These are phyloP conservation scores for Biscutella laevigata DNA, from an alignment of 441 rosid species.

Conservation along the genomic window DNA sequence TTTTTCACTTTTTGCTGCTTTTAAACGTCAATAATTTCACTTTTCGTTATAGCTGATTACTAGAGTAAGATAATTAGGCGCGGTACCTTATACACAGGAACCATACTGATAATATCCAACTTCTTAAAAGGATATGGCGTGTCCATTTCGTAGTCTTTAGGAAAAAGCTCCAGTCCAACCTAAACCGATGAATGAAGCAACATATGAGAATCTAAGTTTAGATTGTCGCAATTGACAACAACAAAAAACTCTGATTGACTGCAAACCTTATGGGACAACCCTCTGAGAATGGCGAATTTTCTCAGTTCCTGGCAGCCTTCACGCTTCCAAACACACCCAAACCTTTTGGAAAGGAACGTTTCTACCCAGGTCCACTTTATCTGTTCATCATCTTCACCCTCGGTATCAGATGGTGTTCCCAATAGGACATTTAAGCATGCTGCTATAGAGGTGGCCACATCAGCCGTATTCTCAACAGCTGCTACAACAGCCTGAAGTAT, in stretches of 20 bases:
- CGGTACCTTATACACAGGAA: slow-evolving; percentile 71
- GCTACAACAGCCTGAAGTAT: slow-evolving; percentile 69
- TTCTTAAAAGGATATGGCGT: slow-evolving; percentile 55
- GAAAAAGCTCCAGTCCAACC: slow-evolving; percentile 82
- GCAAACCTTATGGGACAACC: slow-evolving; percentile 65
- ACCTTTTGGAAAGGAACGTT: slow-evolving; percentile 58
- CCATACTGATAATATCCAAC: slow-evolving; percentile 68
- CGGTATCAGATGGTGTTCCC: slow-evolving; percentile 51
- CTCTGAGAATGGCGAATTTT: slow-evolving; percentile 65
- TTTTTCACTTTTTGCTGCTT: too few species aligned
- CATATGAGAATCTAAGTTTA: slow-evolving; percentile 20
- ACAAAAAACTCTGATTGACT: neutral
- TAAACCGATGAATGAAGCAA: slow-evolving; percentile 29
- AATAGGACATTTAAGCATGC: slow-evolving; percentile 61
- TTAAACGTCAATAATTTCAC: neutral
- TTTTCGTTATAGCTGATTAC: slow-evolving; percentile 1
- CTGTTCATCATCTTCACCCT: slow-evolving; percentile 38
- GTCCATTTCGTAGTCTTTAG: slow-evolving; percentile 72
- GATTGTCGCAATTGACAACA: slow-evolving; percentile 9
- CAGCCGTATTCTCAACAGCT: slow-evolving; percentile 44
- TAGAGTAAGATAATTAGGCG: neutral
- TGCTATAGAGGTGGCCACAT: slow-evolving; percentile 56
- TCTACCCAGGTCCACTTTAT: slow-evolving; percentile 73
- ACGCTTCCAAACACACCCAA: slow-evolving; percentile 55
- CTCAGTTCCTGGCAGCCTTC: slow-evolving; percentile 53